Conservation (phyloP, 495 filamentous ascomycete species). For the Penicillium fimorum region DNA sequence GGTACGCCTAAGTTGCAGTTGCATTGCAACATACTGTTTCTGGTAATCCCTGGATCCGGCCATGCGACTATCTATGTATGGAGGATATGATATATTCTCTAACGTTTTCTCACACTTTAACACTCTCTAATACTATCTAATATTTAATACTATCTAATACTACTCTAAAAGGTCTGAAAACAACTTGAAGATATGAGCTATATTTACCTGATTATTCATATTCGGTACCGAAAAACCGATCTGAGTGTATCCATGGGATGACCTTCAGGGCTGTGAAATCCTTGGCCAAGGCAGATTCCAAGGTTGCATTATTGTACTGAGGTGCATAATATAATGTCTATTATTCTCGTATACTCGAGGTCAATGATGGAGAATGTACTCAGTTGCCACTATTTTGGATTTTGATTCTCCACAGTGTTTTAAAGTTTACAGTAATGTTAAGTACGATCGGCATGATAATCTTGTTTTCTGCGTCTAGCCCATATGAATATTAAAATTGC, state of each 20-base stretch:
- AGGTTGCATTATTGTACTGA: not conserved
- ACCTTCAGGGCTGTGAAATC: no score
- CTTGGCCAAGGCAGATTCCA: not conserved
- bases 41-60: conserved; percentile 8
- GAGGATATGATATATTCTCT: no score
- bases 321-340: no score
- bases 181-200: no score
- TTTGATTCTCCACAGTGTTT: not conserved
- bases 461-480: conserved; percentile 5
- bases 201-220: not conserved
- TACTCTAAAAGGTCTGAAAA: no score
- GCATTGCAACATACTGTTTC: conserved; percentile 8
- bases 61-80: not conserved
- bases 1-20: conserved; percentile 4
- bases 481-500: not conserved
- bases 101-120: no score
- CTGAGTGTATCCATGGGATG: not conserved
- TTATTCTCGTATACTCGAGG: no score
- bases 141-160: not conserved
- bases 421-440: not conserved
- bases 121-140: not conserved
- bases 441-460: conserved; percentile 8
- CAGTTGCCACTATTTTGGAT: conserved; percentile 10
- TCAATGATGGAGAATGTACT: conserved; percentile 16
- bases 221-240: not conserved